Conservation (phyloP, 1,284 basidiomycete species). For the Trichosporon sp. region DNA sequence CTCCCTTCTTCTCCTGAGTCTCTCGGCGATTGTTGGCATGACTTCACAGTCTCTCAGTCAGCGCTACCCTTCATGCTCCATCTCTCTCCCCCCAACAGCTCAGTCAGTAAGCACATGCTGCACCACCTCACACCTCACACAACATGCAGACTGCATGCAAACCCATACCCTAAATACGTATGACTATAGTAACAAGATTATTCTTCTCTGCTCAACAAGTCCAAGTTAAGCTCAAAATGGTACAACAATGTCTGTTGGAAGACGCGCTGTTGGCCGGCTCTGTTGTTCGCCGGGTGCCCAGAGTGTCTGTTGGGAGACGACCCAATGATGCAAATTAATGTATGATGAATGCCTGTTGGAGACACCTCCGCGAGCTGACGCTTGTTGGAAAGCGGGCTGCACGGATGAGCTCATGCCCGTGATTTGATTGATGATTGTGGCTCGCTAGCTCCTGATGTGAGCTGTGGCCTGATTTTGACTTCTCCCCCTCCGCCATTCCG, state of each 20-base stretch:
- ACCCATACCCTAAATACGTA: no score
- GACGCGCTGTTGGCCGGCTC: not conserved
- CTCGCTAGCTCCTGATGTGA: not conserved
- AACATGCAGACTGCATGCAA: no score
- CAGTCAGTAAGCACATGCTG: not conserved
- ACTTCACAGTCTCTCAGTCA: no score
- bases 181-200: not conserved
- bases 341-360: not conserved
- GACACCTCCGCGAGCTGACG: not conserved
- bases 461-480: not conserved
- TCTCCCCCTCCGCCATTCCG: no score
- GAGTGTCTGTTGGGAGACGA: slow-evolving; percentile 4
- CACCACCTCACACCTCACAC: no score
- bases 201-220: no score
- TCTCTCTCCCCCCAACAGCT: not conserved
- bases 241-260: slow-evolving; percentile 5
- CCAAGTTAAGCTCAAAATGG: not conserved
- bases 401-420: not conserved
- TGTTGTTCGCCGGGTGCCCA: not conserved
- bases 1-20: not conserved
- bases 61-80: not conserved
- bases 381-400: not conserved
- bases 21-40: not conserved
- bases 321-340: not conserved
- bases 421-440: not conserved